Evolutionary conservation across 345 rosid genomes (phyloP), one percentile per base, ranked within the genome.

Genomic region (Combretum micranthum): DNA sequence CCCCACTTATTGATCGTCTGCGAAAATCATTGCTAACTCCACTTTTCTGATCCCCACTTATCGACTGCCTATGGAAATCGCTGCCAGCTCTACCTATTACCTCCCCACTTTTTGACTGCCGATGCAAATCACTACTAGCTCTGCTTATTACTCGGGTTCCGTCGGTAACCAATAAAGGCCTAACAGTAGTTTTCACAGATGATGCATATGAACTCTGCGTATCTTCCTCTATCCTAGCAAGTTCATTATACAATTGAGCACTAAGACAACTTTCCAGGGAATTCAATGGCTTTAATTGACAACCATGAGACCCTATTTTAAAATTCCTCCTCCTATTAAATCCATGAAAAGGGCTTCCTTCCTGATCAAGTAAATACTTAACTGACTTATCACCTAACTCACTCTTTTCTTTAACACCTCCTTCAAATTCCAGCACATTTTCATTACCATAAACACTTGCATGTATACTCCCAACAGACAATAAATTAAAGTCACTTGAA

Each of bases 141-240:
- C n/a, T n/a, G n/a, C n/a, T n/a, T n/a, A n/a, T 66, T 32, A 65
- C 52, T n/a, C 13, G 23, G 32, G 42, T 46, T 15, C 68, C 71
- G 53, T 64, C 65, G 16, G 74, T 55, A 16, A 69, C 44, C 26
- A 56, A 25, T 54, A 65, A 44, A 12, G 71, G 71, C 59, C 60
- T 53, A 50, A 44, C 47, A 1, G 44, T 52, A 3, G 59, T 53
- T 26, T 17, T 46, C 4, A 23, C 5, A 51, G 65, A 47, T 10
- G 59, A 53, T n/a, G 63, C 12, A 20, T 55, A 16, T 44, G 61
- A 44, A 52, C 45, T 48, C 46, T 42, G 19, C 20, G n/a, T 64
- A 44, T 61, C 54, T 44, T 67, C 56, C 60, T 67, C 61, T 47
- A 52, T 47, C 49, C 61, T 43, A 14, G 15, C 55, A 8, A 22